Percentiles rank a stretch among this genome's conserved stretches.
phyloP scores from a whole-genome alignment of 805 yeast species.

The Komagataella ulmi region DNA sequence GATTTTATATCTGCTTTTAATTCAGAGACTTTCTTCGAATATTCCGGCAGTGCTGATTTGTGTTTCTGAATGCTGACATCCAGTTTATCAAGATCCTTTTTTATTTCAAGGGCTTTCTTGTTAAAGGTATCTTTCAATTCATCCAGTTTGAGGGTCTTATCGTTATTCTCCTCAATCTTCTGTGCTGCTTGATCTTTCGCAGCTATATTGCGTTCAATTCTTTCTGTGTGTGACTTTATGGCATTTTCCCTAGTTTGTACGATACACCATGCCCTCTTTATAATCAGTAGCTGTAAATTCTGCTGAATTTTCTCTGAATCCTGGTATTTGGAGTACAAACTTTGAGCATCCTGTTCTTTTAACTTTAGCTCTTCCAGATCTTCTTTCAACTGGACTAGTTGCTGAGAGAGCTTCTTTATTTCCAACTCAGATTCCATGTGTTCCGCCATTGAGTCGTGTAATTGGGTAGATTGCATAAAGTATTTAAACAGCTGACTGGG shows the following conservation, averaged over 20 bases:
- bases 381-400: conserved; percentile 23
- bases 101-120: not conserved
- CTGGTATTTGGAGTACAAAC: conserved; percentile 22
- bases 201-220: conserved; percentile 8
- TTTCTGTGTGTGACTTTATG: conserved; percentile 7
- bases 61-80: not conserved
- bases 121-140: conserved; percentile 4
- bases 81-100: not conserved
- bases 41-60: not conserved
- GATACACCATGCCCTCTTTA: conserved; percentile 36
- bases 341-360: conserved; percentile 28
- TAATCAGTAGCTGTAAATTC: conserved; percentile 25
- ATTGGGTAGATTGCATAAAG: conserved; percentile 71
- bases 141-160: conserved; percentile 13
- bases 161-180: conserved; percentile 6
- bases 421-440: conserved; percentile 26
- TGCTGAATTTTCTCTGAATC: conserved; percentile 26
- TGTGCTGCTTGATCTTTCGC: conserved; percentile 11
- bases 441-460: conserved; percentile 51
- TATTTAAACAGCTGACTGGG: conserved; percentile 59
- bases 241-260: conserved; percentile 13
- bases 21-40: not conserved
- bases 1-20: not conserved
- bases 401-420: conserved; percentile 20
- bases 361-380: conserved; percentile 23